phyloP scores from a whole-genome alignment of 179 eudicot species.

The Silene coronaria region DNA sequence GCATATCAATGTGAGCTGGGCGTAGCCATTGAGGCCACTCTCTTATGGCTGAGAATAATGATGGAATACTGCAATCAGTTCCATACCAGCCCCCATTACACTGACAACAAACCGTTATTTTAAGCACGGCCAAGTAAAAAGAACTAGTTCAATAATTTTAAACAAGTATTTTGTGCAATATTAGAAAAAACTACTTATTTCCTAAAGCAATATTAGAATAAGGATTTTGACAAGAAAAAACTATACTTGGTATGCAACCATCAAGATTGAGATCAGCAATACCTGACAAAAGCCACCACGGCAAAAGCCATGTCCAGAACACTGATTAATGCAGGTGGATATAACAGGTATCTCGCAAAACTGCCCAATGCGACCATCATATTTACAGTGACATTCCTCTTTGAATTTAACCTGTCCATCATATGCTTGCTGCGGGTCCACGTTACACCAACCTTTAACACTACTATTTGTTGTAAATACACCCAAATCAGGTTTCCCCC shows the following conservation, averaged over 20 bases:
- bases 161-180: neutral
- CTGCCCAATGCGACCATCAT: constrained; percentile 65
- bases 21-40: constrained; percentile 90
- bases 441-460: constrained; percentile 78
- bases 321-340: constrained; percentile 73
- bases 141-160: neutral
- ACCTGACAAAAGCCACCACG: constrained; percentile 96
- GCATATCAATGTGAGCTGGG: constrained; percentile 67
- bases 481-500: constrained; percentile 63
- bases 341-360: constrained; percentile 68
- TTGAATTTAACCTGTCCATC: constrained; percentile 46
- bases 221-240: constrained; percentile 5
- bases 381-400: constrained; percentile 84
- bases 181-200: neutral
- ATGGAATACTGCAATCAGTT: constrained; percentile 84
- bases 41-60: constrained; percentile 56
- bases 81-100: constrained; percentile 91
- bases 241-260: neutral
- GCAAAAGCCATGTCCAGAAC: constrained; percentile 78
- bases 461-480: constrained; percentile 65
- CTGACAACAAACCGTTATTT: constrained; percentile 32
- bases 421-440: constrained; percentile 73
- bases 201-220: neutral
- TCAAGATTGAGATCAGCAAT: neutral
- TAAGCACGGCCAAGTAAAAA: constrained; percentile 19